Base-by-base conservation (phyloP, 352 stramenopile species). In the Globisporangium recalcitrans region DNA sequence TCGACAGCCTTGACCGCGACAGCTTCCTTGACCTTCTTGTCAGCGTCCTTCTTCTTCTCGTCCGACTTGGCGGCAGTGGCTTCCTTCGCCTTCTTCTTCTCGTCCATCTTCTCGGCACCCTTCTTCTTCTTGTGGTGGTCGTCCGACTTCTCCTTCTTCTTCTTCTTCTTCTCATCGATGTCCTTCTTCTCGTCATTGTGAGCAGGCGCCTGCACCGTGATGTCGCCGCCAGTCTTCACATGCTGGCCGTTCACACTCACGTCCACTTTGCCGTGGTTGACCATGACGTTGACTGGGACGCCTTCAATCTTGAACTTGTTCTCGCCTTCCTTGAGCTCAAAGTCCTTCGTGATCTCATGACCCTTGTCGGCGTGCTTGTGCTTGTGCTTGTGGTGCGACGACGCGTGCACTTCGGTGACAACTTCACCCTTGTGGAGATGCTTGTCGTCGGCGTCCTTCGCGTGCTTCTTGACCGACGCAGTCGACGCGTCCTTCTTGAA, bases 51-150 rank as follows among this genome's bases (percentile, higher is more conserved):
- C 16, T 63, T 55, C 58, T 64, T 65, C 26, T 67, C 60, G 3
- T 26, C 10, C 32, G 24, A n/a, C 61, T 66, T 62, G 16, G 16
- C 8, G 4, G 24, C 8, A 5, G 65, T 60, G 38, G 66, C 38
- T 47, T 75, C 57, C 19, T 71, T 63, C 62, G 27, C 49, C 19
- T 60, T 49, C 27, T 31, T 63, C 48, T 53, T 52, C n/a, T n/a
- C n/a, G n/a, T n/a, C n/a, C n/a, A n/a, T n/a, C n/a, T 27, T 44
- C 14, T 27, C n/a, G 16, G 34, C 40, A 0, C 16, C 46, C 46
- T 63, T 49, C 29, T 63, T 63, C 58, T 64, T 58, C 60, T 66
- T 49, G 13, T 24, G 21, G 21, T 26, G 7, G 7, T 8, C 11
- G 3, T 63, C 61, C 34, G 13, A 1, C n/a, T 13, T 29, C 44